phyloP scores from a whole-genome alignment of 1,284 basidiomycete genomes.

The Leccinum solheimii region DNA sequence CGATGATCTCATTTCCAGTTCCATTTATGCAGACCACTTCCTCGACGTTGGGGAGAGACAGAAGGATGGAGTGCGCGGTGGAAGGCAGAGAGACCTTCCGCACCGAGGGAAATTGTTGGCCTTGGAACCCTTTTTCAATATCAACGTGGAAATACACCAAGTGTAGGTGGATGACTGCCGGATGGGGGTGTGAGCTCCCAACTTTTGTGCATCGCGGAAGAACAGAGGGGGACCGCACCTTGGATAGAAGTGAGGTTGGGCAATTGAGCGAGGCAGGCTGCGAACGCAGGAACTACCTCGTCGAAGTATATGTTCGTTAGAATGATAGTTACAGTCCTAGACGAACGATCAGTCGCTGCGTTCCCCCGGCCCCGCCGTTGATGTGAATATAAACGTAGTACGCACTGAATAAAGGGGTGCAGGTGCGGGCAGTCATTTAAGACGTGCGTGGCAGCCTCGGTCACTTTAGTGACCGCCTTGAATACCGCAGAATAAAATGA shows the following conservation, averaged over 20 bases:
- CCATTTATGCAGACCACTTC: constrained; percentile 26
- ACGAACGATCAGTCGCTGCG: background rate
- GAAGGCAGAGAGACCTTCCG: constrained; percentile 29
- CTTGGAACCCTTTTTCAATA: constrained; percentile 32
- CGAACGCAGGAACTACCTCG: constrained; percentile 33
- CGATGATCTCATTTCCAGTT: constrained; percentile 9
- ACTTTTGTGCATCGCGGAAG: background rate
- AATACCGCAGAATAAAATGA: background rate
- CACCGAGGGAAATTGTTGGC: constrained; percentile 29
- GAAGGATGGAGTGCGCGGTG: constrained; percentile 35
- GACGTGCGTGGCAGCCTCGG: background rate
- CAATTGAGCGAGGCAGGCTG: constrained; percentile 30
- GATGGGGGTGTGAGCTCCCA: background rate
- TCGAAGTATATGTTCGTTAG: background rate
- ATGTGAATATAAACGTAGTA: background rate
- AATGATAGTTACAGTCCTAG: constrained; percentile 31
- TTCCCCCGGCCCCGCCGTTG: background rate
- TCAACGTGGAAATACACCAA: constrained; percentile 14
- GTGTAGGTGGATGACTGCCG: constrained; percentile 6
- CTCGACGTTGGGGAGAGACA: constrained; percentile 32
- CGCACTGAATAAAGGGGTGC: constrained; percentile 16
- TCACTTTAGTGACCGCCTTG: background rate
- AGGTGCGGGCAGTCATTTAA: constrained; percentile 7
- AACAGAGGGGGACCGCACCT: constrained; percentile 4
- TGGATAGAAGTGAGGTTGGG: constrained; percentile 39